Base-by-base conservation (phyloP, 352 stramenopile genomes). In the Phytophthora fragariaefolia region DNA sequence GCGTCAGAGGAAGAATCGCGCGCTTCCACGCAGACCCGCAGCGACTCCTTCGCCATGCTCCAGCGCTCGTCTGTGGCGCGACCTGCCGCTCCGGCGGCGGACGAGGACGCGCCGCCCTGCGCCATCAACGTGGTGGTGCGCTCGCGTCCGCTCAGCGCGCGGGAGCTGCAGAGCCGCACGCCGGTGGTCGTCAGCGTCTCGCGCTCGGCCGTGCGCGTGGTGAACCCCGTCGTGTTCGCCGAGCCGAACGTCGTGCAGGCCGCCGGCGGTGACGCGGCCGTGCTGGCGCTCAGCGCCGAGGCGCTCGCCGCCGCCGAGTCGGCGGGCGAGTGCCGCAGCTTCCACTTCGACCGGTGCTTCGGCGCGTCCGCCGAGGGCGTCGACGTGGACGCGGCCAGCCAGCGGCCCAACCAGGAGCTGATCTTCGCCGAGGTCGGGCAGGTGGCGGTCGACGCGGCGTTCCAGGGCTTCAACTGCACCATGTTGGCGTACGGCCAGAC, bases 391-490 rank as follows among this genome's bases (percentile, higher is more conserved):
- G 24, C 60, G 43, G 72, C 71, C 17, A 87, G 69, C 5, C 71
- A 85, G 49, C 72, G 65, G 10, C 74, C 82, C 0, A 90, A 92
- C 42, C 87, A 95, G 46, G 76, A 90, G 60, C 70, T 90, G 7
- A 71, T 95, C 10, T 95, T 95, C 61, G 77, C 91, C 48, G 85
- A 94, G 40, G 75, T 94, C n/a, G 87, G 87, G 0, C 59, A 71
- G 40, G 75, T 88, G 7, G 83, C 92, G 48, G 83, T 95, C 38
- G 73, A 70, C n/a, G 79, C 85, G 28, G 85, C 87, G 1, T 91
- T 95, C 54, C 70, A 91, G 30, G 87, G 87, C 3, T 95, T 95
- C 65, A 93, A 95, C 51, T 95, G 87, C 56, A 93, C 85, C 4
- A 74, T 95, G 56, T 71, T 95, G 38, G 87, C 87, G 3, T 95